These are phyloP conservation scores for Fusarium goolgardi DNA, from an alignment of 2,329 filamentous ascomycete genomes.

Conservation along the genomic window DNA sequence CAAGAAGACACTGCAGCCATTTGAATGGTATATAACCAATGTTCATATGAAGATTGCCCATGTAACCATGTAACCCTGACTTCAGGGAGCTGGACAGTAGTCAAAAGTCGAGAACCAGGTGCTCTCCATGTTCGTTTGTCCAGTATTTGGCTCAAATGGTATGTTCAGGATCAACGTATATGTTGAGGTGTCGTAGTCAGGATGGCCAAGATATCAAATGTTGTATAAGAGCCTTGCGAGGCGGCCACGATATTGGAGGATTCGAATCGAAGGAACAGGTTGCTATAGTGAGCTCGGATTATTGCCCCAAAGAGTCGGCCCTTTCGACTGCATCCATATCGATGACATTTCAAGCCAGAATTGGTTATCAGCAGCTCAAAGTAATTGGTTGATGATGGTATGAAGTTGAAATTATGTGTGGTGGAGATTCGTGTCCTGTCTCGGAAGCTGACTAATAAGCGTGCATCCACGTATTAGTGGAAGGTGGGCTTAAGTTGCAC, in stretches of 20 bases:
- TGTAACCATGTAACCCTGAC: constrained; percentile 20
- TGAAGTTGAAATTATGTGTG: constrained; percentile 36
- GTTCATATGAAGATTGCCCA: neutral
- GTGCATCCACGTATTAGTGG: constrained; percentile 22
- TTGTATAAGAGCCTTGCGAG: neutral
- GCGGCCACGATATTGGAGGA: neutral
- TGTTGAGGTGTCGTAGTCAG: neutral
- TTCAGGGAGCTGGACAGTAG: constrained; percentile 20
- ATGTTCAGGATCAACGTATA: neutral
- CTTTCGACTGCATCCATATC: neutral
- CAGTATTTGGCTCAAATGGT: neutral
- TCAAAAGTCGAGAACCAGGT: neutral
- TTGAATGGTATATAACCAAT: constrained; percentile 2
- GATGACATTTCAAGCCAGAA: neutral
- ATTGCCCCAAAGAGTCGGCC: no score
- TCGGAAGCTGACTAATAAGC: constrained; percentile 33
- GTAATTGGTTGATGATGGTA: constrained; percentile 18
- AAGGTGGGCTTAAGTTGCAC: constrained; percentile 19
- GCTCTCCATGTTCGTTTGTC: neutral
- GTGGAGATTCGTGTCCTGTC: constrained; percentile 26
- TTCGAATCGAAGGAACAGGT: neutral
- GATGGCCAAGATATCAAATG: neutral
- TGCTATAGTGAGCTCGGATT: no score
- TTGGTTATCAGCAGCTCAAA: neutral
- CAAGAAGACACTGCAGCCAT: neutral